phyloP scores from a whole-genome alignment of 164 flowering plant genomes.

The Platanus orientalis region DNA sequence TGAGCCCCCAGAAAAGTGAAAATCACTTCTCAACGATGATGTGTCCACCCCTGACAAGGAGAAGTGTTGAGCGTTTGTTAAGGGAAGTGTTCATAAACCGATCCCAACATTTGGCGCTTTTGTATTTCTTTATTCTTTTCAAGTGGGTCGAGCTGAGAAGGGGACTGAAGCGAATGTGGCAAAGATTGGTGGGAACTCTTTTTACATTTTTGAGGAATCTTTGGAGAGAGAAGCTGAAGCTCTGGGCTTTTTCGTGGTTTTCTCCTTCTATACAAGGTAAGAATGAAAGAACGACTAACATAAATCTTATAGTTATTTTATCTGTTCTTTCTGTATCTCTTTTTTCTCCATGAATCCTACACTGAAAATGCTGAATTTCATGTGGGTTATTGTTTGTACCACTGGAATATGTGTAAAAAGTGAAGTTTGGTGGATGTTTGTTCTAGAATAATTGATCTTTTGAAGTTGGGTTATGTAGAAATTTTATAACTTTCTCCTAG shows the following conservation, averaged over 20 bases:
- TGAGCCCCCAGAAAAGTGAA: too few species aligned
- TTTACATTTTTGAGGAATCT: slow-evolving; percentile 3
- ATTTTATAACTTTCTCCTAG: neutral
- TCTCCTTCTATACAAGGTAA: neutral
- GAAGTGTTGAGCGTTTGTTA: too few species aligned
- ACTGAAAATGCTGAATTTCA: slow-evolving; percentile 5
- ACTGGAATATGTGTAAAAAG: neutral
- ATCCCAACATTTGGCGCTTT: too few species aligned
- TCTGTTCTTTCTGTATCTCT: neutral
- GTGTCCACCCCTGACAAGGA: too few species aligned
- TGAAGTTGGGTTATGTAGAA: slow-evolving; percentile 1
- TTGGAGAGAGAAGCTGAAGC: slow-evolving; percentile 3
- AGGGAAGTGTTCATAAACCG: too few species aligned
- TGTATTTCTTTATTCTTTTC: neutral
- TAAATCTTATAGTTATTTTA: neutral
- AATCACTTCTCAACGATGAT: too few species aligned
- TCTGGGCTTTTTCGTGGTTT: neutral
- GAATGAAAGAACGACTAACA: neutral
- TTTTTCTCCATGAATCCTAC: slow-evolving; percentile 7
- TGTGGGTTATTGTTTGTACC: slow-evolving; percentile 1
- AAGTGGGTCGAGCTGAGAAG: neutral
- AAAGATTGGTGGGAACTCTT: neutral
- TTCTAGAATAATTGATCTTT: neutral
- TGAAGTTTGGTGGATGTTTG: neutral
- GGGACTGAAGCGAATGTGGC: neutral